phyloP scores from a whole-genome alignment of 306 rosid genomes.

The Medicago arabica region DNA sequence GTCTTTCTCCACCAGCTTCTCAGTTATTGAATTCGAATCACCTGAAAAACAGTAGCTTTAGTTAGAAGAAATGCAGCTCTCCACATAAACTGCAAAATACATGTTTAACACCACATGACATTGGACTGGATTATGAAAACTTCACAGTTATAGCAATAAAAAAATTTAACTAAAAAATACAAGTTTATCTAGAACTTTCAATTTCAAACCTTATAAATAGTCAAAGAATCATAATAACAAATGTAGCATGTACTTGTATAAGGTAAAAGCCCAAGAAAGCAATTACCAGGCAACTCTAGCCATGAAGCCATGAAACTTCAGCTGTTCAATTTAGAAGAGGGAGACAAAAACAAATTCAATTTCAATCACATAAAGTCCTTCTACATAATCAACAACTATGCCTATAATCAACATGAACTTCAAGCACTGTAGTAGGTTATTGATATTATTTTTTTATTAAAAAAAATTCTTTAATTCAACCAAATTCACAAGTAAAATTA shows the following conservation, averaged over 20 bases:
- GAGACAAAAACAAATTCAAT: constrained; percentile 13
- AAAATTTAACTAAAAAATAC: constrained; percentile 12
- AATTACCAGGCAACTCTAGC: constrained; percentile 3
- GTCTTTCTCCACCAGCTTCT: constrained; percentile 58
- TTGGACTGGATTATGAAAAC: constrained; percentile 28
- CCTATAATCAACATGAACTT: constrained; percentile 11
- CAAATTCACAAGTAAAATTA: background rate
- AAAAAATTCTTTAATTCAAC: background rate
- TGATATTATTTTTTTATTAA: background rate
- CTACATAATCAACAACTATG: background rate
- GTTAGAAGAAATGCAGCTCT: constrained; percentile 45
- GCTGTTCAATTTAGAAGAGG: constrained; percentile 34
- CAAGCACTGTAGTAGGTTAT: background rate
- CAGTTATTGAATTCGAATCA: constrained; percentile 52
- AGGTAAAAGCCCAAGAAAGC: constrained; percentile 21
- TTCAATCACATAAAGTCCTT: constrained; percentile 21
- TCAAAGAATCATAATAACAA: constrained; percentile 19
- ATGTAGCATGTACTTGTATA: background rate
- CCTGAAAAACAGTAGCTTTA: constrained; percentile 53
- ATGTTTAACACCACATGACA: constrained; percentile 23
- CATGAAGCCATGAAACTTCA: constrained; percentile 34
- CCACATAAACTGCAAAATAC: constrained; percentile 32
- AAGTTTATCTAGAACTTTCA: background rate
- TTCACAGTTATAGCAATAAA: background rate
- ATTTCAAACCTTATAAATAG: constrained; percentile 15